Conservation (phyloP, 2,329 filamentous ascomycete genomes). For the Neonectria neomacrospora region DNA sequence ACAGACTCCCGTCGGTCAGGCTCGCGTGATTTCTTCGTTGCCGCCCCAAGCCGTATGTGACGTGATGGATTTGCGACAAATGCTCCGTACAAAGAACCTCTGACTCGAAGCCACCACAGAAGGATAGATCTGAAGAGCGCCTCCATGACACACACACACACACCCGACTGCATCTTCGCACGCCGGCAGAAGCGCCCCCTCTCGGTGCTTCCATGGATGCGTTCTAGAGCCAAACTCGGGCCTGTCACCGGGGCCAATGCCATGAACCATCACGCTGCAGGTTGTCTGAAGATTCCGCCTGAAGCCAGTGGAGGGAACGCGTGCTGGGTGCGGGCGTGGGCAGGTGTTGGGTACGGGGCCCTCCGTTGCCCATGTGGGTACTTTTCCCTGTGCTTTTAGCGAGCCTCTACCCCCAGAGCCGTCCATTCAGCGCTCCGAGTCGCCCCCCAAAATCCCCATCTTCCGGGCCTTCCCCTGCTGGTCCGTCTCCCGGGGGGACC, state of each 20-base stretch:
- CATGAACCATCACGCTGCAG: neutral
- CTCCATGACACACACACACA: neutral
- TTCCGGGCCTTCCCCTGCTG: slow-evolving; percentile 14
- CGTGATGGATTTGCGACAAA: neutral
- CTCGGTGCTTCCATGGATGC: neutral
- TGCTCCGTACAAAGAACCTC: neutral
- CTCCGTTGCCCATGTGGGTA: neutral
- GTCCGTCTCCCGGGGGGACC: neutral
- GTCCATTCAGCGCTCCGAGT: slow-evolving; percentile 32
- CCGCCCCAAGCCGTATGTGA: neutral
- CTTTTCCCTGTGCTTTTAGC: slow-evolving; percentile 5
- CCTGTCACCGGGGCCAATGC: neutral
- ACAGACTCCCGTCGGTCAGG: neutral
- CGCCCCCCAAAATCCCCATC: slow-evolving; percentile 21
- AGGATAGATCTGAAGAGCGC: neutral
- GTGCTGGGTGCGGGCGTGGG: neutral
- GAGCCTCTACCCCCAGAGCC: slow-evolving; percentile 10
- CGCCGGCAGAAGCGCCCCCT: too few relatives aligned
- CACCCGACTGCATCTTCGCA: too few relatives aligned
- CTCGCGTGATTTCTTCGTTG: neutral
- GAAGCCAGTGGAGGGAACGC: neutral
- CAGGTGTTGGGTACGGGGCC: slow-evolving; percentile 1
- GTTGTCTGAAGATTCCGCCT: neutral
- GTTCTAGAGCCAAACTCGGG: slow-evolving; percentile 5
- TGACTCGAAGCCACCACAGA: neutral